These are phyloP conservation scores for Neonectria ditissima DNA, from an alignment of 2,329 filamentous ascomycete species.

Conservation along the genomic window DNA sequence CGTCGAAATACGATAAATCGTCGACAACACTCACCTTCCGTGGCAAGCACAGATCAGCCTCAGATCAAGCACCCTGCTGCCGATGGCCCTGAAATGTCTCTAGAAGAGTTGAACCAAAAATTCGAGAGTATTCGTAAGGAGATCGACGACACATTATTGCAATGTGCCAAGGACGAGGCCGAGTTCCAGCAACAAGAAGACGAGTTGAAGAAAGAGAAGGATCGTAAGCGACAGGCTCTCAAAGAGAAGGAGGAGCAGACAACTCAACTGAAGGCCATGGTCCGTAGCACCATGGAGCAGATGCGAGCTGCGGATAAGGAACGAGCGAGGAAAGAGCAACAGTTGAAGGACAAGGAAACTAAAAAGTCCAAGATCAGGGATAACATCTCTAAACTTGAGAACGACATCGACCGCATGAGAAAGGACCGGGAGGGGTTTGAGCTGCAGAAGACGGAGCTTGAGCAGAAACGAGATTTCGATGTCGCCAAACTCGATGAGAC, in stretches of 20 bases:
- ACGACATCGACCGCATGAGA: conserved; percentile 70
- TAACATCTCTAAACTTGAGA: conserved; percentile 76
- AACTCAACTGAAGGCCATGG: conserved; percentile 83
- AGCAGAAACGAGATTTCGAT: conserved; percentile 64
- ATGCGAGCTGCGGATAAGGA: conserved; percentile 85
- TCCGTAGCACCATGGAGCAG: conserved; percentile 81
- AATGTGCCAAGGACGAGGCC: conserved; percentile 77
- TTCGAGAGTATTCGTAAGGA: conserved; percentile 86
- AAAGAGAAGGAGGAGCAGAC: conserved; percentile 94
- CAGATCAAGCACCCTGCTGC: conserved; percentile 57
- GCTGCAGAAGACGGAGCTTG: conserved; percentile 63
- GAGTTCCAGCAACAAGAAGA: conserved; percentile 75
- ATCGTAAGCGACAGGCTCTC: conserved; percentile 79
- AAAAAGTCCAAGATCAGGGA: conserved; percentile 78
- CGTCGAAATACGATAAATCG: conserved; percentile 72
- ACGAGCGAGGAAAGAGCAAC: conserved; percentile 80
- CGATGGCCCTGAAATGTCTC: conserved; percentile 72
- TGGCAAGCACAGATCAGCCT: conserved; percentile 65
- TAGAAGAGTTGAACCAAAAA: conserved; percentile 83
- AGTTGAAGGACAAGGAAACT: conserved; percentile 74
- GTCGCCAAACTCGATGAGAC: conserved; percentile 65
- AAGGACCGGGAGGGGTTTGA: conserved; percentile 66
- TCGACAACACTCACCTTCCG: conserved; percentile 80
- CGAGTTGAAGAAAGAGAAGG: conserved; percentile 80
- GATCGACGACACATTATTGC: conserved; percentile 80